Evolutionary conservation across 805 yeast species (phyloP), one percentile per base, ranked within the genome.

Genomic region (Candida ficus): DNA sequence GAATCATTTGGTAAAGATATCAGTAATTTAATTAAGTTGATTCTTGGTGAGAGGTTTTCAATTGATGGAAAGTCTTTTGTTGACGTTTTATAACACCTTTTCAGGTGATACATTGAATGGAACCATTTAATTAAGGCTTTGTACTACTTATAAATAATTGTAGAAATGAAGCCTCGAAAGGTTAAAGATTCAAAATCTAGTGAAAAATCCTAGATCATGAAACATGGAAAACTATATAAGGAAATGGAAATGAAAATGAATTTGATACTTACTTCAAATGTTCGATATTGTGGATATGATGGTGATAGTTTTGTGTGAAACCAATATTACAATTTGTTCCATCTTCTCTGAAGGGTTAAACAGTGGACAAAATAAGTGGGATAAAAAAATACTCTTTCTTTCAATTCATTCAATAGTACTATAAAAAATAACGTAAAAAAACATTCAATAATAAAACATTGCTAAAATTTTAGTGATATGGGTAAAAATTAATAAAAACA

Each of bases 401-500:
- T 16, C 23, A 28, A n/a, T 38, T 38, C 41, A 31, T 39, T 39
- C 42, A 39, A 34, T 29, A 33, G 29, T 34, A 39, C 42, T 39
- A 30, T 38, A 32, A 32, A 37, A 36, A 29, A 19, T 25, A 39
- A 11, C 33, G 20, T 12, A 38, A 33, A 19, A 29, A 37, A 11
- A 18, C 6, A 21, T 21, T 21, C 23, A 21, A 29, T 9, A 29
- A 29, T 17, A 16, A 4, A 29, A 10, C 4, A 16, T 16, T 8
- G 7, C 19, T 29, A n/a, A n/a, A n/a, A n/a, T n/a, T n/a, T n/a
- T n/a, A n/a, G n/a, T n/a, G n/a, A n/a, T n/a, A n/a, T n/a, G n/a
- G n/a, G n/a, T n/a, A n/a, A n/a, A n/a, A n/a, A n/a, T n/a, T n/a
- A n/a, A n/a, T n/a, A n/a, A n/a, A n/a, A n/a, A n/a, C n/a, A n/a